Evolutionary conservation across 1,284 basidiomycete genomes (phyloP), one percentile per base, ranked within the genome.

Genomic region (Cutaneotrichosporon curvatum): DNA sequence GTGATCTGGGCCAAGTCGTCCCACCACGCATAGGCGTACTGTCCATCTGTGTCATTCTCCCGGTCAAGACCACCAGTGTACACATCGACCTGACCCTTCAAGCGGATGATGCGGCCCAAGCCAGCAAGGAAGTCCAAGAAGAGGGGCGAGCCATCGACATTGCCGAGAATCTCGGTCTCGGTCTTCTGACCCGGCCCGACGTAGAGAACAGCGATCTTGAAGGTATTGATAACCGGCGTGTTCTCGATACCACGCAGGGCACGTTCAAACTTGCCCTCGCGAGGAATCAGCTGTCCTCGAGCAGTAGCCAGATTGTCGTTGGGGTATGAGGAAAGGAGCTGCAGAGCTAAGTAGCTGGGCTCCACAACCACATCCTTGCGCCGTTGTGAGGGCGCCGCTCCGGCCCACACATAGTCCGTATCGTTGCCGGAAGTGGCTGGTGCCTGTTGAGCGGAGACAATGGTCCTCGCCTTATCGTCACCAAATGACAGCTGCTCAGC

Each of bases 1-100:
- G 96, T 78, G 50, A 96, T 82, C 66, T 98, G 95, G 15, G 85
- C 84, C 37, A 96, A 92, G 62, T 96, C 91, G 70, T 99, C 91
- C 84, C 90, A 92, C 92, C 94, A 98, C 0, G 92, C 91, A 63
- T 98, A 98, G 0, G 90, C 87, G 62, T 90, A 94, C 69, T 74
- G 68, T 21, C 77, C 77, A 55, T 97, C 89, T 19, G 85, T 82
- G 66, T 97, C 91, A 59, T 85, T 82, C 55, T 86, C 82, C 12
- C 62, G 81, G 67, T 94, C 85, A 25, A 98, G 77, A 2, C 91
- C 91, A 22, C 92, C 94, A 1, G 85, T 86, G 69, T 94, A 96
- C n/a, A 97, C 83, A 63, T 96, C 91, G 11, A 83, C 78, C 70
- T 92, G 89, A 5, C 86, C 89, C 23, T 88, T 83, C n/a, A 97